Conservation (phyloP, 148 eudicot genomes). For the Rheum nobile region DNA sequence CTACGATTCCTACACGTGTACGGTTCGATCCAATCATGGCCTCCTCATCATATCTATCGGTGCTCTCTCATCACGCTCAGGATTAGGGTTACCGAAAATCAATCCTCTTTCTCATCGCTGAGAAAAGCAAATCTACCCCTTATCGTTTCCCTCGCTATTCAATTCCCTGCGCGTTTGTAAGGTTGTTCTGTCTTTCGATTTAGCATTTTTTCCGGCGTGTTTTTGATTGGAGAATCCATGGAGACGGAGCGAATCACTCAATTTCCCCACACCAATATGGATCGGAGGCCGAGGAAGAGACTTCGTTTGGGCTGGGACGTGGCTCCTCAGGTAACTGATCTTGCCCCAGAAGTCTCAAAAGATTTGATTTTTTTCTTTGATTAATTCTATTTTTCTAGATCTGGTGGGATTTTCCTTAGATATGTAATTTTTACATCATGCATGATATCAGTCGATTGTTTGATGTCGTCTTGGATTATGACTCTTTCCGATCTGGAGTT, state of each 20-base stretch:
- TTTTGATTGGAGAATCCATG: conserved; percentile 26
- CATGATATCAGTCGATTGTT: neutral
- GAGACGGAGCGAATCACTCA: conserved; percentile 81
- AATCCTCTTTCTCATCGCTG: conserved; percentile 1
- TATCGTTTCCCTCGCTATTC: conserved; percentile 10
- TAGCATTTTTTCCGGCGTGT: neutral
- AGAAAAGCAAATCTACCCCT: neutral
- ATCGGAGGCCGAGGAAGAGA: conserved; percentile 79
- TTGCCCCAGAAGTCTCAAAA: neutral
- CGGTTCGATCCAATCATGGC: neutral
- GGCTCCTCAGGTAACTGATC: conserved; percentile 61
- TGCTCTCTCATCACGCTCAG: neutral
- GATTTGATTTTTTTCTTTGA: neutral
- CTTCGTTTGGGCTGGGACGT: conserved; percentile 92
- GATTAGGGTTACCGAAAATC: neutral
- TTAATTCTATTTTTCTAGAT: conserved; percentile 9
- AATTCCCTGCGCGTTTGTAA: neutral
- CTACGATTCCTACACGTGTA: conserved; percentile 4
- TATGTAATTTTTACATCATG: neutral
- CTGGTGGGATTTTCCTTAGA: conserved; percentile 4
- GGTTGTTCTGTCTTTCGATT: neutral
- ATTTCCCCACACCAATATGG: conserved; percentile 54
- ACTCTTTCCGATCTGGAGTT: neutral
- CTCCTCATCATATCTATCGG: neutral
- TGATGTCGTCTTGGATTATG: neutral